Evolutionary conservation across 495 filamentous ascomycete species (phyloP), one percentile per base, ranked within the genome.

Genomic region (Xylaria longipes): DNA sequence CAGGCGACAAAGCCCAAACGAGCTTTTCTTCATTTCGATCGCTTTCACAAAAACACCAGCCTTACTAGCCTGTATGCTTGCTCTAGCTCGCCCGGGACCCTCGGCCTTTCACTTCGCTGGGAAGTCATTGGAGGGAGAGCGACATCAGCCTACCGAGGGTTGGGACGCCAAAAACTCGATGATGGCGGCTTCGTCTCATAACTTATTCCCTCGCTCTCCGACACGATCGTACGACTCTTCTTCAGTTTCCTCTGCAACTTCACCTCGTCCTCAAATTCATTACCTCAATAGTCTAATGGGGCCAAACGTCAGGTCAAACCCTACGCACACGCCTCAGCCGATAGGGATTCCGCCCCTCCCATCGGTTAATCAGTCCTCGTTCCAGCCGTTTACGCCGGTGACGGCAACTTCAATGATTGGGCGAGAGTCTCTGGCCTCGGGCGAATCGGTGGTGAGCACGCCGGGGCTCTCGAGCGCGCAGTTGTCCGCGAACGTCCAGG

Each of bases 201-300:
- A 85, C 75, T 80, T 80, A 20, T 86, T 83, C 72, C 81, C 85
- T 74, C 86, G 85, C 75, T 89, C 87, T 33, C 87, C 87, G 69
- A 85, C 81, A 35, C 79, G 84, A 72, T 86, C 86, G 50, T 88
- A 87, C 82, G 84, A 86, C 74, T 86, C 87, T 67, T 85, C 86
- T 37, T 84, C 86, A 48, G 85, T 86, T 71, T 85, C 87, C 60
- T 87, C 87, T 63, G 82, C 87, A 65, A 84, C 87, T 45, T 89
- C 88, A 25, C 85, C 87, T 56, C 81, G 81, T 65, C 79, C 84
- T 60, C 77, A 79, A 29, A 77, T 82, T 54, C 81, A 80, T 67
- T 85, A 86, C 72, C 74, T 83, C 50, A 78, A 81, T 70, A 85
- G 83, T 66, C 77, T 85, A 63, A 84, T 88, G 83, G 80, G 77